Percentiles rank a stretch among this genome's conserved stretches.
phyloP scores from a whole-genome alignment of 2,329 filamentous ascomycete species.

The Nigrospora sphaerica region DNA sequence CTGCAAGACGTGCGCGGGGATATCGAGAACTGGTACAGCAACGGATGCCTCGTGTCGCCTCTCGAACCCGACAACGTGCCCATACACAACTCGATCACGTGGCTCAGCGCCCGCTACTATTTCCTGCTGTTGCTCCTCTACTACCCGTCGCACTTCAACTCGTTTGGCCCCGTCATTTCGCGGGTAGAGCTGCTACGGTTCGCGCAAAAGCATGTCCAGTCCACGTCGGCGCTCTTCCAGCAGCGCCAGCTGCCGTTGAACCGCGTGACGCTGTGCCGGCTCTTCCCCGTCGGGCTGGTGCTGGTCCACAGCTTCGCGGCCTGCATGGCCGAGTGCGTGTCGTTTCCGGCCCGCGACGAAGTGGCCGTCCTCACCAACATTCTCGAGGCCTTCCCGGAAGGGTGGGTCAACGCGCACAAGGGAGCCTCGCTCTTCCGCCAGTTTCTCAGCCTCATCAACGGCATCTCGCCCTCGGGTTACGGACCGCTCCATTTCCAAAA shows the following conservation, averaged over 20 bases:
- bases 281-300: constrained; percentile 29
- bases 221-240: constrained; percentile 31
- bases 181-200: constrained; percentile 27
- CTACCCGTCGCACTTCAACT: constrained; percentile 33
- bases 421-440: constrained; percentile 25
- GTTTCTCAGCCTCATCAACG: constrained; percentile 16
- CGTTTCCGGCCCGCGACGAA: constrained; percentile 26
- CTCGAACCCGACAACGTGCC: constrained; percentile 34
- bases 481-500: constrained; percentile 9
- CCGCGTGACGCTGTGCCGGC: constrained; percentile 30
- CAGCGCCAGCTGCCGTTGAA: constrained; percentile 36
- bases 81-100: constrained; percentile 36
- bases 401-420: constrained; percentile 26
- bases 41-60: constrained; percentile 34
- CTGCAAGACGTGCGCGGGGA: constrained; percentile 28
- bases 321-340: constrained; percentile 5
- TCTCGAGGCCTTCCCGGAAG: constrained; percentile 28
- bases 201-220: constrained; percentile 33
- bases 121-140: constrained; percentile 35
- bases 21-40: constrained; percentile 40
- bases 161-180: constrained; percentile 20
- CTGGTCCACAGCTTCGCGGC: constrained; percentile 22
- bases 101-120: constrained; percentile 35
- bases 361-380: constrained; percentile 24
- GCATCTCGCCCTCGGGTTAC: constrained; percentile 6